A percentile compares a stretch with the other conserved stretches of the same genome.
These are phyloP conservation scores for Hsuehochloa calcarea DNA, from an alignment of 176 grass and related monocot genomes.

Conservation along the genomic window DNA sequence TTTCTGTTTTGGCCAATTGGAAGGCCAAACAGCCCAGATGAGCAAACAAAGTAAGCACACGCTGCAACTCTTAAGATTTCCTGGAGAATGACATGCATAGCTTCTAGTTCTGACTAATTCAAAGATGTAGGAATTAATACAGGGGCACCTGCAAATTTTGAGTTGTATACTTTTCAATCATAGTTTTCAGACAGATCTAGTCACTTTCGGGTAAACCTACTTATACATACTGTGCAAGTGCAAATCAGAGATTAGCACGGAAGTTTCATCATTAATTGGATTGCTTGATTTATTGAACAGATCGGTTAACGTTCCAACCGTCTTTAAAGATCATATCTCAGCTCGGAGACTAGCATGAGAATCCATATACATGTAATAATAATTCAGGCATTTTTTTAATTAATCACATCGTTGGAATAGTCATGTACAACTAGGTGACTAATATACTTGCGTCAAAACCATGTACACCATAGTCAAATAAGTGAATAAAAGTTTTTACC, in stretches of 20 bases:
- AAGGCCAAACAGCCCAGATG: neutral
- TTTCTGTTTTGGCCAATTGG: neutral
- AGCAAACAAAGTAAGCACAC: neutral
- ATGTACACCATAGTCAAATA: neutral
- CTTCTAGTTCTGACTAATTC: neutral
- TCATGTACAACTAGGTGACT: neutral
- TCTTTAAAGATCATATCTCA: neutral
- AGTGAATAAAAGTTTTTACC: neutral
- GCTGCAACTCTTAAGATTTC: neutral
- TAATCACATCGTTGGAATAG: constrained; percentile 24
- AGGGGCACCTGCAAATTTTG: neutral
- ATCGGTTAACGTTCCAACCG: neutral
- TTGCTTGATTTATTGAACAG: neutral
- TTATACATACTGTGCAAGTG: neutral
- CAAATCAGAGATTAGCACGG: neutral
- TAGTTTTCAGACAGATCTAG: neutral
- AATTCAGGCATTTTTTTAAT: neutral
- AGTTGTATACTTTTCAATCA: neutral
- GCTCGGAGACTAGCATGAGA: neutral
- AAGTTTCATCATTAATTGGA: neutral
- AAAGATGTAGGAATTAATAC: neutral
- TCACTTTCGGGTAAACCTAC: neutral
- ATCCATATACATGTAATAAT: neutral
- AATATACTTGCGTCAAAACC: neutral
- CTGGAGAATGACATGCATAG: neutral